Base-by-base conservation (phyloP, 2,329 filamentous ascomycete species). In the Ophiocordyceps camponoti-floridani region DNA sequence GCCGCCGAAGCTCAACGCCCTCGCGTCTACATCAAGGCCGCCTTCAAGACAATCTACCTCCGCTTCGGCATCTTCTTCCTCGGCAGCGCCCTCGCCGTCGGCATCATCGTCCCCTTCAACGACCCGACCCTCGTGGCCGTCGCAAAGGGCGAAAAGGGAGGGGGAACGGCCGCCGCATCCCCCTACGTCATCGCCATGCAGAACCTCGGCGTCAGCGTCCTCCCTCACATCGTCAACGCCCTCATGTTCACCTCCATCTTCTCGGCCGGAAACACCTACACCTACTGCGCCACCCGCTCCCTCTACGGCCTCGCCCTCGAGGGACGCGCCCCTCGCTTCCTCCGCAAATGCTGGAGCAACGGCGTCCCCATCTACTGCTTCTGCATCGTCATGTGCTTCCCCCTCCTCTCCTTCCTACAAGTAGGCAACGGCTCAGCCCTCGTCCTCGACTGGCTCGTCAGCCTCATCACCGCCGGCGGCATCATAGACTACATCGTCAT, bases 1-100 rank as follows among this genome's bases (percentile, higher is more conserved):
- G 77, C 84, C 13, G 82, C 79, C 42, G 79, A 84, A 58, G 70
- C 78, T 2, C 66, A 79, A 52, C 74, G 78, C 48, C 79, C 79
- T 0, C 70, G 78, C 4, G 63, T 61, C 11, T 72, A 74, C 42
- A 72, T 87, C 59, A 80, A 80, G 30, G 70, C 69, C 42, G 82
- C 82, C 1, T 85, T 75, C 63, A 84, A 83, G 53, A 78, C 77
- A 1, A 78, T 84, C 7, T 84, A 84, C 61, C 82, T 78, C 57
- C 75, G 83, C 41, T 70, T 86, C 43, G 79, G 75, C 2, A 61
- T 76, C 14, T 85, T 86, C 62, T 85, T 84, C 60, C 69, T 84
- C 23, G 68, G 82, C 3, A 79, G 80, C 5, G 75, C 79, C 2
- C 64, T 87, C 1, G 70, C 69, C 27, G 72, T 82, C 23, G 79